Evolutionary conservation across 2,329 filamentous ascomycete genomes (phyloP).

Genomic region (Coniochaeta ligniaria): DNA sequence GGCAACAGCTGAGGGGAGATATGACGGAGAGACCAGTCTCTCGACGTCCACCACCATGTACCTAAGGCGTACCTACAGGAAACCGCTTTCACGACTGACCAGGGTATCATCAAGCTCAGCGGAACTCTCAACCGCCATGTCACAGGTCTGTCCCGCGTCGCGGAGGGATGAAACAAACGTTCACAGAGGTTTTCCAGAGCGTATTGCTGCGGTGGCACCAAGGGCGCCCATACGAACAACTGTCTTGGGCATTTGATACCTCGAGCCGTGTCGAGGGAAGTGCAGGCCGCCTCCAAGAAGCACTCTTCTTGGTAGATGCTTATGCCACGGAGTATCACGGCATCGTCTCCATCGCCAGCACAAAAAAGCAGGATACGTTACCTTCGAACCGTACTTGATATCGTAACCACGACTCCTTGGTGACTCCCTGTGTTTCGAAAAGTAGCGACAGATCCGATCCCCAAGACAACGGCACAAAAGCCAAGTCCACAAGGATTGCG

Average conservation of each 20-base stretch:
- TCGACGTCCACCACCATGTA: not conserved
- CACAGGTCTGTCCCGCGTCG: not conserved
- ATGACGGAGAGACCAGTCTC: not conserved
- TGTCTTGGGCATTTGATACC: not conserved
- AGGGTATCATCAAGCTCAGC: not conserved
- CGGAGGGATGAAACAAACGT: not conserved
- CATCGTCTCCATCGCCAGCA: not conserved
- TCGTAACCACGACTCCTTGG: not conserved
- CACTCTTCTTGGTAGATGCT: not conserved
- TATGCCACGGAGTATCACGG: not conserved
- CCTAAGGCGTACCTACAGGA: not conserved
- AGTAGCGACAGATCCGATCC: not conserved
- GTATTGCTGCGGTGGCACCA: not conserved
- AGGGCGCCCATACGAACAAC: not conserved
- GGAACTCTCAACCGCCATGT: not conserved
- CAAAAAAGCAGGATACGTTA: not conserved
- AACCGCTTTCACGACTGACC: not conserved
- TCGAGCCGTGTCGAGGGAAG: not conserved
- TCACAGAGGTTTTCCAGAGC: not conserved
- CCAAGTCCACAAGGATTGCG: not conserved
- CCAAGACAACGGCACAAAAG: not conserved
- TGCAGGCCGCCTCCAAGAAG: not conserved
- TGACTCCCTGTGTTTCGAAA: not conserved
- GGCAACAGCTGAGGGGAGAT: not conserved
- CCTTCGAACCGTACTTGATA: not conserved